Percentiles rank a stretch among this genome's conserved stretches.
phyloP scores from a whole-genome alignment of 2,329 filamentous ascomycete species.

The Trichoderma sp. region DNA sequence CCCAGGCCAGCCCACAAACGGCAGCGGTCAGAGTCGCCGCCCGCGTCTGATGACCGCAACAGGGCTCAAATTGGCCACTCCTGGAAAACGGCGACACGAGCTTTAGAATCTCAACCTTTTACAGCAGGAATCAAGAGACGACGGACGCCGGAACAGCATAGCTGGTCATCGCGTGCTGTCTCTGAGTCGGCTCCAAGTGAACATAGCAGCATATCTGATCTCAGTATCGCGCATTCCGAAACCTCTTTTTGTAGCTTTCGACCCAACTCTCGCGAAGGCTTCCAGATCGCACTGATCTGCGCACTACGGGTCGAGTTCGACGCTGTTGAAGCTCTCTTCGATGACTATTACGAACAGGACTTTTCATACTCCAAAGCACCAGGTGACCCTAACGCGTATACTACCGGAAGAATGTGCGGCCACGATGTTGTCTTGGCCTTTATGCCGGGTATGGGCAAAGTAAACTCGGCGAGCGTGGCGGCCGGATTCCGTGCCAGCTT shows the following conservation, averaged over 20 bases:
- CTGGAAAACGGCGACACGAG: neutral
- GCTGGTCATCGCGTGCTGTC: neutral
- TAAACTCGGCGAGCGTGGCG: slow-evolving; percentile 16
- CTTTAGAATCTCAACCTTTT: neutral
- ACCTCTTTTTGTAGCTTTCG: no score
- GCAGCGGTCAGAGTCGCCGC: slow-evolving; percentile 14
- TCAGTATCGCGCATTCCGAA: neutral
- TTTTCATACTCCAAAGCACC: slow-evolving; percentile 28
- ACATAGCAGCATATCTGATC: neutral
- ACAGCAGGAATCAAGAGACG: neutral
- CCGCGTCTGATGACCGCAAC: neutral
- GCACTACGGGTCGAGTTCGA: slow-evolving; percentile 27
- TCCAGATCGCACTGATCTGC: slow-evolving; percentile 28
- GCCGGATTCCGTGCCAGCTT: slow-evolving; percentile 24
- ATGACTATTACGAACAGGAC: slow-evolving; percentile 24
- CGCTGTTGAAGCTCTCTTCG: slow-evolving; percentile 26
- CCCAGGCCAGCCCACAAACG: slow-evolving; percentile 6
- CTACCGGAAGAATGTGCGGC: slow-evolving; percentile 25
- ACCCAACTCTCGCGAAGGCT: slow-evolving; percentile 7
- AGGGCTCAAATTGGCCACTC: neutral
- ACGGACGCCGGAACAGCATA: neutral
- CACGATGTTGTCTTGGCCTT: slow-evolving; percentile 30
- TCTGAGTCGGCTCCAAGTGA: neutral
- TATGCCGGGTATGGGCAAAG: slow-evolving; percentile 29
- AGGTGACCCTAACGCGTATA: slow-evolving; percentile 35